Base-by-base conservation (phyloP, 1,139 yeast genomes). In the Kodamaea suecica region DNA sequence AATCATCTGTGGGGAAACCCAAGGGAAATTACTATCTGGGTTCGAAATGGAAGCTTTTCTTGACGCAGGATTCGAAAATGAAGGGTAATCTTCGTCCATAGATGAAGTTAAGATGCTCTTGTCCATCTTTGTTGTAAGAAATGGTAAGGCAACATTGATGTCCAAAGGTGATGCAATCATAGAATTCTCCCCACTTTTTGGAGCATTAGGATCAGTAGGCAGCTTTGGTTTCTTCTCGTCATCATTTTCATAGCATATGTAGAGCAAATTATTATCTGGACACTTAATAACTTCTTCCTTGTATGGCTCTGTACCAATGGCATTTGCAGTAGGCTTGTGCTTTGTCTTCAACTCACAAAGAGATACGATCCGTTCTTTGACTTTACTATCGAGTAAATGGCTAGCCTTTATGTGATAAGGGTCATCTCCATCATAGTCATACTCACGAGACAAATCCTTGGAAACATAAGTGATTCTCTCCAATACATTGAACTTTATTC, bases 381-480 rank as follows among this genome's bases (percentile, higher is more conserved):
- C 45, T 38, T 62, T 67, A 19, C 45, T 50, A 8, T 57, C 60
- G 6, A 48, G 29, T n/a, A n/a, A n/a, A n/a, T 12, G 6, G 12
- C 12, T 17, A 14, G 17, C n/a, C 30, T 33, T 38, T 13, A 33
- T 12, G 10, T 30, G 34, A 13, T 12, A 36, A 9, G 59, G 55
- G 56, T 66, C 76, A 2, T 69, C 73, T 11, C 65, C 63, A 34
- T 75, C 79, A 36, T 73, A 80, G 39, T 79, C 84, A 43, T 69
- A 76, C 49, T 80, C 86, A 42, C 59, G 66, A 24, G 70, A 61
- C 43, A 74, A 54, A 45, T 73, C 71, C 40, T 73, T 76, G 3
- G 84, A 80, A 3, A 71, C 74, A 35, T 53, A 85, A 0, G 87
- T 76, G 11, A 84, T 76, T 40, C 81, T 73, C 55, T 88, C 96